phyloP scores from a whole-genome alignment of 2,329 filamentous ascomycete genomes.

The Periconia sp. region DNA sequence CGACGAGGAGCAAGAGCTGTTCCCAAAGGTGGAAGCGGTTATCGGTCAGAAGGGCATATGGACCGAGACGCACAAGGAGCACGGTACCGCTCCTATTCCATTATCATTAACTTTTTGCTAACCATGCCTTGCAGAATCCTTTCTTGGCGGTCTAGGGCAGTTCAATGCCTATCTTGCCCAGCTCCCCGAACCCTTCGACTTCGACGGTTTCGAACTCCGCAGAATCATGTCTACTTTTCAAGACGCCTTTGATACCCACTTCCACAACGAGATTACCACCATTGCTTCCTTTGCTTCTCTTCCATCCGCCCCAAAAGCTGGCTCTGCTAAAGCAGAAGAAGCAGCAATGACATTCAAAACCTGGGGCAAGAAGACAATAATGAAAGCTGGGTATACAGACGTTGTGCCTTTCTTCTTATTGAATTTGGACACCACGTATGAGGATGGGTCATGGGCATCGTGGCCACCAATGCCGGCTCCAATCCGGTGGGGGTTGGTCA shows the following conservation, averaged over 20 bases:
- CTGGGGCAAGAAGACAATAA: conserved; percentile 69
- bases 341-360: conserved; percentile 62
- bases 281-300: conserved; percentile 51
- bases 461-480: conserved; percentile 70
- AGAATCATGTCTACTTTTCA: conserved; percentile 37
- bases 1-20: conserved; percentile 44
- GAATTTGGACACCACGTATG: conserved; percentile 65
- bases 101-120: not conserved
- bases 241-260: conserved; percentile 34
- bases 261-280: conserved; percentile 42
- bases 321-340: conserved; percentile 50
- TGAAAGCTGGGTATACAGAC: conserved; percentile 64
- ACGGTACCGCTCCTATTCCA: conserved; percentile 25
- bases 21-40: conserved; percentile 40
- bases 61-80: conserved; percentile 40
- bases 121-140: conserved; percentile 26
- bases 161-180: conserved; percentile 32
- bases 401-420: conserved; percentile 70
- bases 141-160: conserved; percentile 30
- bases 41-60: conserved; percentile 35
- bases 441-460: conserved; percentile 65
- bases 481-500: conserved; percentile 65
- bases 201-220: conserved; percentile 29
- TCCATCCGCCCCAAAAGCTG: conserved; percentile 56
- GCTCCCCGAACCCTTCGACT: conserved; percentile 24